Evolutionary conservation across 179 eudicot genomes (phyloP), one percentile per base, ranked within the genome.

Genomic region (Silene coronaria): DNA sequence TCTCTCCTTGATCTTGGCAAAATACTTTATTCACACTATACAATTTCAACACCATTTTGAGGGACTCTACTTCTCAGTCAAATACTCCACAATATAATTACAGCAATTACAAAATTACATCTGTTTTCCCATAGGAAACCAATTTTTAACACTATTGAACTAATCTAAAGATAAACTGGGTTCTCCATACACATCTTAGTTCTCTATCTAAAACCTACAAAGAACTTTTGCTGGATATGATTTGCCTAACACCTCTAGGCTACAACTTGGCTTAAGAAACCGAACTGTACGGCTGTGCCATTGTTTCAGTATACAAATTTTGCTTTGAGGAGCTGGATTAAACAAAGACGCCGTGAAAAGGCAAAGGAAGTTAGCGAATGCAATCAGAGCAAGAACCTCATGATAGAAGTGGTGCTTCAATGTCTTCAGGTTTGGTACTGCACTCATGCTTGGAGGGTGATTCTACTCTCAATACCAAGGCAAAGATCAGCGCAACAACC

Each of bases 391-490:
- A 69, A 4, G 22, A 46, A 28, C 46, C 34, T 83, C 85, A 86
- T 22, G 91, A 79, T 26, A 90, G 68, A 65, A 91, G 93, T 12
- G 95, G 91, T 30, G 88, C 73, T 80, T 90, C 91, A 14, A 84
- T 73, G 71, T 75, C 81, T 77, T 86, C 92, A 23, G 27, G 46
- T n/a, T 85, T 74, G 5, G 75, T 88, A 9, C 76, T 77, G 61
- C 17, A 66, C 6, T 79, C 76, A 53, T n/a, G 73, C 5, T 75
- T 72, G 53, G 85, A 70, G 46, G 82, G 80, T 5, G 83, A 63
- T 55, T 87, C 91, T 36, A 72, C 59, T 75, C 83, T 85, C 60
- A 91, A 70, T 57, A 82, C 73, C 86, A 85, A 80, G 19, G 96
- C 90, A 38, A 81, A 87, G 60, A 85, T 74, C 62, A 89, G 75